Base-by-base conservation (phyloP, 2,329 filamentous ascomycete genomes). In the Mycosphaerella sp. region DNA sequence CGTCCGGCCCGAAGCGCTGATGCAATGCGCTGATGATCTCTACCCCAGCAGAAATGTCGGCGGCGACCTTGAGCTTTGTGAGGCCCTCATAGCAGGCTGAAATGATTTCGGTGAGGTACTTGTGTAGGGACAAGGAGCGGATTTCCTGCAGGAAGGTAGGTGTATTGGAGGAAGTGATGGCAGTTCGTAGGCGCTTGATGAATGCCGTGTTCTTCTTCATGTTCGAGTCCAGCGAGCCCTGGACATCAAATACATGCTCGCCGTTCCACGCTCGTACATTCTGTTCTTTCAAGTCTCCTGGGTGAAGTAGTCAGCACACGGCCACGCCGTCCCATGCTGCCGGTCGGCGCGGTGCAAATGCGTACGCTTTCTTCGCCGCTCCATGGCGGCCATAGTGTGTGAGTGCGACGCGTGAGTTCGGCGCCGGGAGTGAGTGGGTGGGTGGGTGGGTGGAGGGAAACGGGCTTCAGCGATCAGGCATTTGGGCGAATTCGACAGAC, bases 141-240 rank as follows among this genome's bases (percentile, higher is more conserved):
- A 95, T 90, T 67, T 97, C 91, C 68, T 91, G 83, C 42, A 95
- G 74, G 71, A 97, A 95, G 53, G 89, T 93, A 59, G 80, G 76
- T 49, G 90, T 82, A 49, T 86, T 87, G 50, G 89, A 78, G 43
- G 87, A 74, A 57, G 86, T 90, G 57, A 97, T 84, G 54, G 89
- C 87, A 52, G 91, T 96, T 62, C 91, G 87, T 50, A 97, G 78
- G 65, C 91, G 88, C 73, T 95, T 96, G 67, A 97, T 97, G 70
- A 97, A 96, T 59, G 90, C 89, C 3, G 91, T 97, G 65, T 97
- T 97, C 76, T 96, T 97, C 75, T 95, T 96, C 70, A 97, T 78
- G 45, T 90, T 93, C 46, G 91, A 95, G 71, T 97, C 91, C 65
- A 97, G 84, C 27, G 87, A 86, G 66, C 80, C 79, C 69, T 81